Evolutionary conservation across 176 grass and related monocot genomes (phyloP).

Genomic region (Carex scoparia): DNA sequence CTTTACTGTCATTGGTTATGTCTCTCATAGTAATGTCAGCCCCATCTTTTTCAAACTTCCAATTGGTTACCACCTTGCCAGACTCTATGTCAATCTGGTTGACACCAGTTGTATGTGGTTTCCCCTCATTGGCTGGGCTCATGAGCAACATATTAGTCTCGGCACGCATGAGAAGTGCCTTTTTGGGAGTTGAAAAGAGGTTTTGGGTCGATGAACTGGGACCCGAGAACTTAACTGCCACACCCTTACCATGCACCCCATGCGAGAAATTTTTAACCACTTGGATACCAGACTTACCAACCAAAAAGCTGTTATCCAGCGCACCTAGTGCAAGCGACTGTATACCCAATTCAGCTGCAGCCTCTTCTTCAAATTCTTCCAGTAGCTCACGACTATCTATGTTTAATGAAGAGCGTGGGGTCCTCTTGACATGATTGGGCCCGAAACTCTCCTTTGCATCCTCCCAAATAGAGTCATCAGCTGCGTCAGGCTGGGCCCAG

Average conservation of each 20-base stretch:
- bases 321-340: constrained; percentile 76
- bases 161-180: constrained; percentile 79
- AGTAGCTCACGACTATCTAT: constrained; percentile 37
- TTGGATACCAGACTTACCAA: constrained; percentile 53
- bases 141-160: constrained; percentile 94
- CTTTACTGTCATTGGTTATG: constrained; percentile 83
- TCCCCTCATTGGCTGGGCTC: constrained; percentile 88
- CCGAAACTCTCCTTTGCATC: constrained; percentile 44
- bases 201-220: constrained; percentile 12
- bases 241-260: constrained; percentile 78
- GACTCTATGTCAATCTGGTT: constrained; percentile 84
- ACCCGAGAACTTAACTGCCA: constrained; percentile 63
- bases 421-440: constrained; percentile 13
- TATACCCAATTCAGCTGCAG: constrained; percentile 49
- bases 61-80: constrained; percentile 66
- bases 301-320: constrained; percentile 67
- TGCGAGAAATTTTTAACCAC: constrained; percentile 75
- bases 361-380: constrained; percentile 79
- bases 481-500: constrained; percentile 72
- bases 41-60: constrained; percentile 91
- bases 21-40: constrained; percentile 81
- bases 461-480: constrained; percentile 83
- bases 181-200: constrained; percentile 57
- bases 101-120: constrained; percentile 65
- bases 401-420: constrained; percentile 27